Base-by-base conservation (phyloP, 108 stramenopile species). In the Cyclotella atomus region DNA sequence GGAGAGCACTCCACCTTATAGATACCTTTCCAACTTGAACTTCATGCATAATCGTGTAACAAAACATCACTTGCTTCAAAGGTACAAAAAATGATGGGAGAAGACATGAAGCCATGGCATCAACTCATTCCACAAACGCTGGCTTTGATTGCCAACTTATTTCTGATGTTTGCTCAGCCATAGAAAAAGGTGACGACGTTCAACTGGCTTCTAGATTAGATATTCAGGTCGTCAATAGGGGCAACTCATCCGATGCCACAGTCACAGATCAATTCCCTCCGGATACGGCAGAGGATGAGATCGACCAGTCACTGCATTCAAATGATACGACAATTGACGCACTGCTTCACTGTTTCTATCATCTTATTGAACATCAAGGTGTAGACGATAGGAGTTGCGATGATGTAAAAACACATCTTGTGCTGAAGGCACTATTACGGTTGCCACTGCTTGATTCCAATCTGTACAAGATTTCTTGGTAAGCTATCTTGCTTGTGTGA, bases 371-470 rank as follows among this genome's bases (percentile, higher is more conserved):
- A 33, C 23, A 28, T 29, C 21, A 29, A 35, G 19, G 10, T 59
- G 60, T 2, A 24, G 20, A 43, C 15, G 30, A 41, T 3, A 14
- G 9, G 7, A 25, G 10, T 5, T 43, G 43, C 38, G 41, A 61
- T 24, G 35, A 20, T n/a, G 69, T 77, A 23, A 76, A 60, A 52
- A 61, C 76, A 56, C 52, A 69, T 63, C 43, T 76, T 6, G 36
- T 76, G 60, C 62, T 76, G 50, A 67, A 63, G 15, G 69, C 69
- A 0, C 34, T 77, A 17, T 62, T 70, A 41, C 68, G 38, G 45
- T 19, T 65, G 10, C 43, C 68, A 20, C 28, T 10, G 1, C 15
- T 32, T 1, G 29, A 57, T 57, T 30, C n/a, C 12, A 49, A 64
- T 33, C 23, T 33, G 46, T 32, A 0, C 43, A 23, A 17, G 15